Evolutionary conservation across 177 flowering plant species (phyloP).

Genomic region (Vitis hybrid): DNA sequence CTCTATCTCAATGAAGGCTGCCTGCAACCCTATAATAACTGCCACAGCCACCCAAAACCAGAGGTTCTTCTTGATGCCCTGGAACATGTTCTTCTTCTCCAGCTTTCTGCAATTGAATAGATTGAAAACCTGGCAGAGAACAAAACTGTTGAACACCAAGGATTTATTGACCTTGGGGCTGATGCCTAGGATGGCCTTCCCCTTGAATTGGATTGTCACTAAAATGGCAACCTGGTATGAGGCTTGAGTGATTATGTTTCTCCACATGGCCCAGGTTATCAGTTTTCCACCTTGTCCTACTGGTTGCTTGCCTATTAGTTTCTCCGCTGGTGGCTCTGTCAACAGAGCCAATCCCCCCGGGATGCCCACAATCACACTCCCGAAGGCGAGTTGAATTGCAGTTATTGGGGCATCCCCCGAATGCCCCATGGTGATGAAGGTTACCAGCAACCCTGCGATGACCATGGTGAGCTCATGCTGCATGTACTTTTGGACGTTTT

Average conservation of each 20-base stretch:
- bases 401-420: slow-evolving; percentile 11
- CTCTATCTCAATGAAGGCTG: slow-evolving; percentile 5
- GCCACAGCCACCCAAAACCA: slow-evolving; percentile 10
- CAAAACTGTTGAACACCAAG: slow-evolving; percentile 18
- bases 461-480: slow-evolving; percentile 12
- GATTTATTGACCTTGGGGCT: slow-evolving; percentile 1
- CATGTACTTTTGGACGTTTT: slow-evolving; percentile 13
- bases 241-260: slow-evolving; percentile 20
- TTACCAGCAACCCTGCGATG: slow-evolving; percentile 1
- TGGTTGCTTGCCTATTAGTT: not conserved
- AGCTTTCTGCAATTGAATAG: slow-evolving; percentile 17
- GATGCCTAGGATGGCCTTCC: slow-evolving; percentile 4
- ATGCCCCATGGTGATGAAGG: not conserved
- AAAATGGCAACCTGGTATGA: slow-evolving; percentile 16
- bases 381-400: slow-evolving; percentile 9
- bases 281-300: slow-evolving; percentile 1
- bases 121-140: slow-evolving; percentile 22
- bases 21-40: slow-evolving; percentile 7
- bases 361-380: slow-evolving; percentile 2
- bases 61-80: slow-evolving; percentile 14
- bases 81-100: slow-evolving; percentile 21
- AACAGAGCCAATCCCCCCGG: slow-evolving; percentile 11
- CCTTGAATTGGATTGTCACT: slow-evolving; percentile 14
- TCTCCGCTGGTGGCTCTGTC: not conserved
- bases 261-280: slow-evolving; percentile 22